A percentile compares a stretch with the other conserved stretches of the same genome.
These are phyloP conservation scores for Mycotypha africana DNA, from an alignment of 371 early-diverging fungal genomes.

Conservation along the genomic window DNA sequence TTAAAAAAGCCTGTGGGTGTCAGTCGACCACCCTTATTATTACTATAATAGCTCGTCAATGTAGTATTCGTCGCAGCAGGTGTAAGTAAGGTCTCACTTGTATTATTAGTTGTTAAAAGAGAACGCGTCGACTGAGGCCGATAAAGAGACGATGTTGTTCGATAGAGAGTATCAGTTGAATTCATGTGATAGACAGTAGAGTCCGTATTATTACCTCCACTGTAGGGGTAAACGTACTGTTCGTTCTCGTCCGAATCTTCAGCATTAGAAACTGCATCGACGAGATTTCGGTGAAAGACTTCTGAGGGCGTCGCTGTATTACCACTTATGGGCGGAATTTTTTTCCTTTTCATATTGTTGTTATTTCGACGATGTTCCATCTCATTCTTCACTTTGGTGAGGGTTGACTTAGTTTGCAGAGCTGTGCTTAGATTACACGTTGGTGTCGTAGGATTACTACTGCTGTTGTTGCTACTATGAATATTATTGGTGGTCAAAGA, in stretches of 20 bases:
- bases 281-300: constrained; percentile 43
- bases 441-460: constrained; percentile 9
- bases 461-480: no score
- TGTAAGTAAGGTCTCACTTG: background rate
- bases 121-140: constrained; percentile 8
- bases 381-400: no score
- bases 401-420: constrained; percentile 3
- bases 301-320: constrained; percentile 35
- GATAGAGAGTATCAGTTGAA: background rate
- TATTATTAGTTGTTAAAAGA: background rate
- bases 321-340: constrained; percentile 16
- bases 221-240: constrained; percentile 42
- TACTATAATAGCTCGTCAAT: no score
- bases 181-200: background rate
- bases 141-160: constrained; percentile 3
- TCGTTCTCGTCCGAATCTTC: constrained; percentile 47
- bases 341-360: constrained; percentile 7
- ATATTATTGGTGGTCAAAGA: constrained; percentile 1
- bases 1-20: background rate
- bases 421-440: constrained; percentile 21
- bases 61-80: no score
- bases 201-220: constrained; percentile 15
- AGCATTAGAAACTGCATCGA: constrained; percentile 44
- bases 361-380: no score
- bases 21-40: no score